These are phyloP conservation scores for Claviceps lovelessii DNA, from an alignment of 2,329 filamentous ascomycete genomes.

Conservation along the genomic window DNA sequence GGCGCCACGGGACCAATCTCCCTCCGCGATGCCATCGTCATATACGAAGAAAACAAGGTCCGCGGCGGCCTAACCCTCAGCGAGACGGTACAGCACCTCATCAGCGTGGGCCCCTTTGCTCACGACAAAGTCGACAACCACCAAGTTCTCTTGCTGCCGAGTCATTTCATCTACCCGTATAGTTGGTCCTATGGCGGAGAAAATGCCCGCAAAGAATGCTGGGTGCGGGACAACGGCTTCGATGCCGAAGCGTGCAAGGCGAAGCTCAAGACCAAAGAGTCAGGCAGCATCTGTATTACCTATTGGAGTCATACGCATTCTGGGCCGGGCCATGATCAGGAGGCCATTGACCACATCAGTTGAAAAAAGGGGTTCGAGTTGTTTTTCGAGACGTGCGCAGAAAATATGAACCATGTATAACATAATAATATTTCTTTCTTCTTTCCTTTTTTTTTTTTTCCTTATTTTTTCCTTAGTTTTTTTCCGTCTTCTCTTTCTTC, in stretches of 20 bases:
- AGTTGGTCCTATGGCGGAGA: slow-evolving; percentile 11
- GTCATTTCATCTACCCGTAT: slow-evolving; percentile 13
- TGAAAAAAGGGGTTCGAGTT: neutral
- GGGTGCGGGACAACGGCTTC: slow-evolving; percentile 8
- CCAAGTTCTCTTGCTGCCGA: slow-evolving; percentile 11
- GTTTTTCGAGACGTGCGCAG: no score
- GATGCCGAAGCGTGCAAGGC: slow-evolving; percentile 11
- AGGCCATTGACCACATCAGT: neutral
- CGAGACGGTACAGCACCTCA: neutral
- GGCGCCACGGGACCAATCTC: neutral
- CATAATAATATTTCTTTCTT: neutral
- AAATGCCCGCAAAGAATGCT: slow-evolving; percentile 9
- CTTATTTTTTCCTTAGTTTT: no score
- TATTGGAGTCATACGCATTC: slow-evolving; percentile 16
- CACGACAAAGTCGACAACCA: slow-evolving; percentile 3
- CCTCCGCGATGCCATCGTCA: neutral
- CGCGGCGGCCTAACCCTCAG: neutral
- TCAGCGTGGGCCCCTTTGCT: neutral
- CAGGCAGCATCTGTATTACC: slow-evolving; percentile 13
- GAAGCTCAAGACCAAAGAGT: slow-evolving; percentile 7
- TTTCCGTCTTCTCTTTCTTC: neutral
- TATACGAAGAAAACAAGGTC: neutral
- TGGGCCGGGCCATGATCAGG: neutral
- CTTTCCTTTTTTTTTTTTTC: neutral
- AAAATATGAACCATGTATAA: neutral